Percentiles rank a stretch among this genome's conserved stretches.
Evolutionary conservation across 345 rosid species (phyloP).

Genomic region (Arabis alpina): DNA sequence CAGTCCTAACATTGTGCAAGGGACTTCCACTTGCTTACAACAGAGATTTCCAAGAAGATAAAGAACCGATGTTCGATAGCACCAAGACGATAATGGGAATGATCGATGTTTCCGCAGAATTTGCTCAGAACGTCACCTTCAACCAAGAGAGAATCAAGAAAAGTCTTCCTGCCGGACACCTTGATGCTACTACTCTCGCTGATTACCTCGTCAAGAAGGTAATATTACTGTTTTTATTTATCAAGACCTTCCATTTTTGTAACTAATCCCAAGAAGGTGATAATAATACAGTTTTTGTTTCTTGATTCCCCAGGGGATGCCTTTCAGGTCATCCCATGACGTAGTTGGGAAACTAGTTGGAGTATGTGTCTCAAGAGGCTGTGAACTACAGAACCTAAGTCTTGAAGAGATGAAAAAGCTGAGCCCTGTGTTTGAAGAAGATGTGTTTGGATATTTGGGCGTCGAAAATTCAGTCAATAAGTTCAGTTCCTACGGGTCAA

Average conservation of each 20-base stretch:
- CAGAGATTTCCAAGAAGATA: slow-evolving; percentile 98
- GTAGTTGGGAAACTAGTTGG: slow-evolving; percentile 88
- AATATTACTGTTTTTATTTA: not conserved
- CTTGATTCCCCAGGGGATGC: slow-evolving; percentile 62
- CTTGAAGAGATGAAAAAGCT: slow-evolving; percentile 72
- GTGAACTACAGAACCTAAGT: slow-evolving; percentile 74
- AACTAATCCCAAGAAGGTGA: not conserved
- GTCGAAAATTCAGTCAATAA: slow-evolving; percentile 79
- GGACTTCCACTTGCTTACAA: slow-evolving; percentile 98
- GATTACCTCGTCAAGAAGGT: slow-evolving; percentile 96
- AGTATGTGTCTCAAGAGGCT: slow-evolving; percentile 67
- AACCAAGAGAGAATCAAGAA: slow-evolving; percentile 65
- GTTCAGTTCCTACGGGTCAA: slow-evolving; percentile 78
- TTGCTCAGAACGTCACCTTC: slow-evolving; percentile 82
- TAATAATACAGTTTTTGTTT: not conserved
- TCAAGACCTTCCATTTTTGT: not conserved
- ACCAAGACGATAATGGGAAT: slow-evolving; percentile 79
- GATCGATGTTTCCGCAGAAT: slow-evolving; percentile 95
- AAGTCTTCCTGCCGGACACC: slow-evolving; percentile 89
- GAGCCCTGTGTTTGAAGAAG: slow-evolving; percentile 66
- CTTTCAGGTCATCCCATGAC: slow-evolving; percentile 95
- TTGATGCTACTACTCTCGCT: slow-evolving; percentile 95
- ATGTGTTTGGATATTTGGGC: slow-evolving; percentile 76
- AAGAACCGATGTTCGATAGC: slow-evolving; percentile 91
- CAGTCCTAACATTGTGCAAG: slow-evolving; percentile 87